Evolutionary conservation across 257 asterid species (phyloP).

Genomic region (Penstemon newberryi): DNA sequence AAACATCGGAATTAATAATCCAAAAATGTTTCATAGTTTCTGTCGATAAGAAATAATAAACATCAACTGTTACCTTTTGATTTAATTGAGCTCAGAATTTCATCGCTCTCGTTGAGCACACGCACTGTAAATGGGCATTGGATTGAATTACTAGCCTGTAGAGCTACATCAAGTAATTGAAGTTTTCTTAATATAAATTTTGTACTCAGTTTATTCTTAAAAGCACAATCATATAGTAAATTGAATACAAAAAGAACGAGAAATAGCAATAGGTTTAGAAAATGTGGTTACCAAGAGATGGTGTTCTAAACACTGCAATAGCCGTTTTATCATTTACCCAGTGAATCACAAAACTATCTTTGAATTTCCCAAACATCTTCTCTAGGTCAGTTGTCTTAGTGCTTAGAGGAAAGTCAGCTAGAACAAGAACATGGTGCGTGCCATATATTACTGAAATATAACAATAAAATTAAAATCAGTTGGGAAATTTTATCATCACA

Average conservation of each 20-base stretch:
- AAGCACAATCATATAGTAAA: neutral
- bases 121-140: slow-evolving; percentile 55
- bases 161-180: slow-evolving; percentile 58
- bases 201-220: neutral
- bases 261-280: neutral
- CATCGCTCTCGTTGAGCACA: slow-evolving; percentile 60
- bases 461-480: slow-evolving; percentile 17
- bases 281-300: slow-evolving; percentile 60
- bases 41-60: neutral
- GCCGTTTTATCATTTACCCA: slow-evolving; percentile 89
- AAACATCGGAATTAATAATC: no score
- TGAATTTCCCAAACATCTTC: slow-evolving; percentile 64
- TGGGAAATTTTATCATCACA: neutral
- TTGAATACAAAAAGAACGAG: slow-evolving; percentile 13
- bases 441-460: slow-evolving; percentile 50
- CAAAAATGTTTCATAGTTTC: slow-evolving; percentile 10
- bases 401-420: slow-evolving; percentile 67
- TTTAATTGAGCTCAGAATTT: slow-evolving; percentile 56
- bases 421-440: slow-evolving; percentile 76
- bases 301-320: slow-evolving; percentile 85
- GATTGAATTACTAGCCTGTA: slow-evolving; percentile 63
- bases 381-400: slow-evolving; percentile 74
- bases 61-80: slow-evolving; percentile 53
- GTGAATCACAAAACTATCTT: slow-evolving; percentile 71
- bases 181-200: neutral